These are phyloP conservation scores for Closterium sp. DNA, from an alignment of 139 green algal genomes.

Conservation along the genomic window DNA sequence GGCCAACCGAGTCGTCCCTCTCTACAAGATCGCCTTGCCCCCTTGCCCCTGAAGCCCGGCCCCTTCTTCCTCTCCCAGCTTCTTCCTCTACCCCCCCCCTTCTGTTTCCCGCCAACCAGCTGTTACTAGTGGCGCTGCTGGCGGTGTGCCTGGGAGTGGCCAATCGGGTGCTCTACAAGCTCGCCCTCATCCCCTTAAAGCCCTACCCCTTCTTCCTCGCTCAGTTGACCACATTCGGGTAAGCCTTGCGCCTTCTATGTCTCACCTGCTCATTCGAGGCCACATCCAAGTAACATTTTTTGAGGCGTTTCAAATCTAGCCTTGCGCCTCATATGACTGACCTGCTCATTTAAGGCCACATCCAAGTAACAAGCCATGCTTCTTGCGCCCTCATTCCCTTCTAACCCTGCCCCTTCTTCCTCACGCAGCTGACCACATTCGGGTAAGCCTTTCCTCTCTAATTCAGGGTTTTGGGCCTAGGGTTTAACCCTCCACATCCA, in stretches of 20 bases:
- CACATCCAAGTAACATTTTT: neutral
- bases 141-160: neutral
- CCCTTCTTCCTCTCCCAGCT: neutral
- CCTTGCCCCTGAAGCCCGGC: too few relatives aligned
- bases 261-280: neutral
- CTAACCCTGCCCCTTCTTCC: constrained; percentile 44
- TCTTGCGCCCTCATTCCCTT: constrained; percentile 61
- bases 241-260: neutral
- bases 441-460: constrained; percentile 18
- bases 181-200: constrained; percentile 65
- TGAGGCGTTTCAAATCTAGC: too few relatives aligned
- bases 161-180: constrained; percentile 69
- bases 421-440: constrained; percentile 49
- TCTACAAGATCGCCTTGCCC: too few relatives aligned
- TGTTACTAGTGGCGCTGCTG: neutral
- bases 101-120: neutral
- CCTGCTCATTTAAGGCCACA: too few relatives aligned
- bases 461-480: too few relatives aligned
- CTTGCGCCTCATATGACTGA: too few relatives aligned
- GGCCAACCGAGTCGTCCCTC: neutral
- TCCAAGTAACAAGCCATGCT: too few relatives aligned
- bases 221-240: constrained; percentile 50
- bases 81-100: neutral
- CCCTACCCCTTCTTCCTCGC: constrained; percentile 51
- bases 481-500: too few relatives aligned